Conservation (phyloP, 352 stramenopile genomes). For the Pythium dissotocum region DNA sequence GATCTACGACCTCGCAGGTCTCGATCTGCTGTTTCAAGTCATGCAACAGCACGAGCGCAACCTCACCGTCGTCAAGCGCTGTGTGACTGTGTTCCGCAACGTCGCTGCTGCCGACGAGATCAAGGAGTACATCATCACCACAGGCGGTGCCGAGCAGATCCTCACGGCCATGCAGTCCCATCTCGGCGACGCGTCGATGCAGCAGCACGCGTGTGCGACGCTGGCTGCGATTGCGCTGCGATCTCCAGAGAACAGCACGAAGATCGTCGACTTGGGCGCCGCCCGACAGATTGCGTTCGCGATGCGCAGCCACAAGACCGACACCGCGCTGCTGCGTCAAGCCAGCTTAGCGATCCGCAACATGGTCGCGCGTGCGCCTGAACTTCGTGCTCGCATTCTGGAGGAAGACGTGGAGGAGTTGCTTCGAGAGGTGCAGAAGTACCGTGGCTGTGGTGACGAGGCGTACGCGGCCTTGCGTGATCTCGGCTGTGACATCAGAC, state of each 20-base stretch:
- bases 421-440: constrained; percentile 59
- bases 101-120: constrained; percentile 71
- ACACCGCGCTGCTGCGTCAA: constrained; percentile 62
- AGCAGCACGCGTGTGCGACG: constrained; percentile 75
- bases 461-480: constrained; percentile 78
- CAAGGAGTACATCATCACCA: constrained; percentile 63
- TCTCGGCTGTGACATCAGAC: constrained; percentile 67
- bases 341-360: constrained; percentile 81
- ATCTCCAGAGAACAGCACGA: constrained; percentile 59
- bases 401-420: constrained; percentile 67
- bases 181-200: constrained; percentile 47
- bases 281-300: constrained; percentile 48
- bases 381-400: constrained; percentile 60
- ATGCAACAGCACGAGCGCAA: constrained; percentile 58
- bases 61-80: constrained; percentile 54
- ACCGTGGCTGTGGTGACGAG: constrained; percentile 72
- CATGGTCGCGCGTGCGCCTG: constrained; percentile 62
- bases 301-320: constrained; percentile 49
- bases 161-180: constrained; percentile 62
- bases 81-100: constrained; percentile 71
- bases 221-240: constrained; percentile 70
- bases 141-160: constrained; percentile 49
- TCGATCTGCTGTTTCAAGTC: constrained; percentile 57
- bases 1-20: constrained; percentile 54
- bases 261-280: constrained; percentile 53